Percentiles rank a stretch among this genome's conserved stretches.
These are phyloP conservation scores for Suillus fuscotomentosus DNA, from an alignment of 768 basidiomycete species.

Conservation along the genomic window DNA sequence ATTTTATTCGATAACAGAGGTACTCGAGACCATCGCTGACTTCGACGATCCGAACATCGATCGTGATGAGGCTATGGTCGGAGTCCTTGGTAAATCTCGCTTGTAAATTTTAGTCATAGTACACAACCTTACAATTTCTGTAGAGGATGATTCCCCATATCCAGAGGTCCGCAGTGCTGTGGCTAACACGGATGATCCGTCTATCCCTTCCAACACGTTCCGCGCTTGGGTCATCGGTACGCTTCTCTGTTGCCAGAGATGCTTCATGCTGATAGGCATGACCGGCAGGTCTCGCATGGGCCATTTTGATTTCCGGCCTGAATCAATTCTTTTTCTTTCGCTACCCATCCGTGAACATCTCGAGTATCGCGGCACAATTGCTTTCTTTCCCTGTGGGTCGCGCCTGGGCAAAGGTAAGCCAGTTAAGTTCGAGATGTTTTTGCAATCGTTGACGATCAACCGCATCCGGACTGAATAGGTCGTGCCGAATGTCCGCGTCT, in stretches of 20 bases:
- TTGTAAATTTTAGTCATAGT: not conserved
- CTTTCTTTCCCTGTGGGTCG: slow-evolving; percentile 69
- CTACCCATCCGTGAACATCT: slow-evolving; percentile 47
- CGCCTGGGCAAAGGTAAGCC: slow-evolving; percentile 48
- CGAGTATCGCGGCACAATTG: slow-evolving; percentile 64
- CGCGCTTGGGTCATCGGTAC: slow-evolving; percentile 59
- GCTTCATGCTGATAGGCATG: not conserved
- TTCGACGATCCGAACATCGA: slow-evolving; percentile 41
- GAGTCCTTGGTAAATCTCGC: slow-evolving; percentile 15
- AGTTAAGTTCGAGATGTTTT: not conserved
- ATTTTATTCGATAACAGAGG: slow-evolving; percentile 3
- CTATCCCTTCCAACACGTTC: slow-evolving; percentile 58
- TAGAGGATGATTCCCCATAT: slow-evolving; percentile 80
- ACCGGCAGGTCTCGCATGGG: slow-evolving; percentile 38
- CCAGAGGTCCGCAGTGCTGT: slow-evolving; percentile 81
- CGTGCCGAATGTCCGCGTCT: slow-evolving; percentile 50
- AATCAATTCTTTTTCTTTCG: slow-evolving; percentile 81
- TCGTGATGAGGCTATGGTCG: slow-evolving; percentile 12
- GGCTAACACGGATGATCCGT: slow-evolving; percentile 67
- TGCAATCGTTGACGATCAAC: not conserved
- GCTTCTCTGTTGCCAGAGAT: slow-evolving; percentile 9
- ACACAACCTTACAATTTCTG: slow-evolving; percentile 14
- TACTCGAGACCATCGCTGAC: slow-evolving; percentile 10
- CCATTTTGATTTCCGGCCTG: slow-evolving; percentile 64
- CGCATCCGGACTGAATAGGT: slow-evolving; percentile 25